Conservation (phyloP, 805 yeast genomes). For the Kodamaea nitidulidarum region DNA sequence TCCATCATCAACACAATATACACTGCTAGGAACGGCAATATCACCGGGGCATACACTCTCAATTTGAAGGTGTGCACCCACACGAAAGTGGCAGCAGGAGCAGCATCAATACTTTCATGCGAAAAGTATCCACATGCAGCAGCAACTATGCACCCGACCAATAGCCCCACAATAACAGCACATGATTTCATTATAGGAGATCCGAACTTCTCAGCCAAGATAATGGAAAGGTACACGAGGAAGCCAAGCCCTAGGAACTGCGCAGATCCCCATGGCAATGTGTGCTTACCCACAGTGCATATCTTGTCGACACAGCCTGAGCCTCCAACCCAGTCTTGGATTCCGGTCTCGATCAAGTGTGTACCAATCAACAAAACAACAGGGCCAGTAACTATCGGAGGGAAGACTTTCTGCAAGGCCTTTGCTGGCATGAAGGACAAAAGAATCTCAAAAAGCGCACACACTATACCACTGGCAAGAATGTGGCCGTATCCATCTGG, state of each 20-base stretch:
- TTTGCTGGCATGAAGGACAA: conserved; percentile 77
- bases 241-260: conserved; percentile 85
- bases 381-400: conserved; percentile 91
- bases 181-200: conserved; percentile 93
- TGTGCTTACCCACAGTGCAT: conserved; percentile 29
- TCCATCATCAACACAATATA: conserved; percentile 85
- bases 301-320: conserved; percentile 51
- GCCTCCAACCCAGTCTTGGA: conserved; percentile 87
- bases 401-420: conserved; percentile 67
- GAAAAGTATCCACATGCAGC: conserved; percentile 85
- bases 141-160: conserved; percentile 88
- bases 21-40: conserved; percentile 80
- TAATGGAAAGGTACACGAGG: conserved; percentile 68
- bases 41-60: conserved; percentile 76
- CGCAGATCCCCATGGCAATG: conserved; percentile 79
- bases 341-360: conserved; percentile 63
- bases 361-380: conserved; percentile 84
- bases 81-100: conserved; percentile 79
- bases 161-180: conserved; percentile 81
- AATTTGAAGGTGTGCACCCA: conserved; percentile 86
- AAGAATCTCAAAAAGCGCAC: conserved; percentile 70
- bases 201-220: conserved; percentile 80
- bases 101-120: conserved; percentile 50
- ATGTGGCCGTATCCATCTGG: conserved; percentile 90
- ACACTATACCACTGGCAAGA: conserved; percentile 72